These are phyloP conservation scores for Coffea humblotiana DNA, from an alignment of 305 asterid genomes.

Conservation along the genomic window DNA sequence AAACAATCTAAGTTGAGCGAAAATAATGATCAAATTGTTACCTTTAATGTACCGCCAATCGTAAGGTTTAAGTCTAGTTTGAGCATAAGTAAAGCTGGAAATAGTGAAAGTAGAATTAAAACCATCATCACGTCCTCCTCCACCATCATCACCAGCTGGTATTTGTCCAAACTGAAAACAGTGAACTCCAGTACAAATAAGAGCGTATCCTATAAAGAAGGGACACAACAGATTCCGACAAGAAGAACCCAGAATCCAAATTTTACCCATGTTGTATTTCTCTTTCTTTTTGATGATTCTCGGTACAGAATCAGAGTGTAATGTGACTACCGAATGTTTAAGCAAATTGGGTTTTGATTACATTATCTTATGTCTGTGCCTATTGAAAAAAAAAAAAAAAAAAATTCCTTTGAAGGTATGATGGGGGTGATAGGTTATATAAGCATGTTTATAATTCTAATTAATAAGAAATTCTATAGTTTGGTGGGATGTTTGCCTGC, in stretches of 20 bases:
- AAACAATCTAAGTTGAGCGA: conserved; percentile 7
- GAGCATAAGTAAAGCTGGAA: conserved; percentile 75
- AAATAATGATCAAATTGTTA: conserved; percentile 19
- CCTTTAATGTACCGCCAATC: conserved; percentile 93
- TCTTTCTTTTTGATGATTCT: conserved; percentile 20
- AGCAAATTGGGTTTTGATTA: background rate
- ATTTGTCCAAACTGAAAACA: conserved; percentile 44
- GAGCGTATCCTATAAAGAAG: conserved; percentile 21
- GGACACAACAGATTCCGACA: conserved; percentile 32
- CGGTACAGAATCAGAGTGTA: conserved; percentile 27
- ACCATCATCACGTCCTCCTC: conserved; percentile 19
- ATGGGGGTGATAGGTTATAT: background rate
- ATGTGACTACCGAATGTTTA: conserved; percentile 3
- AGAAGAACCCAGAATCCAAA: conserved; percentile 46
- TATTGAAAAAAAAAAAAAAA: background rate
- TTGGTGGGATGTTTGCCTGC: conserved; percentile 19
- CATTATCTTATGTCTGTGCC: background rate
- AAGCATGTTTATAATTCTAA: background rate
- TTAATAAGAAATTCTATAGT: conserved; percentile 1
- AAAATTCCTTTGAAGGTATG: background rate
- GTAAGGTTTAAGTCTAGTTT: conserved; percentile 62
- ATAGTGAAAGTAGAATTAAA: conserved; percentile 45
- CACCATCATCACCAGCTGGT: conserved; percentile 18
- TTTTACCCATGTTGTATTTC: conserved; percentile 38
- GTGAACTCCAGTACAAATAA: conserved; percentile 21